These are phyloP conservation scores for Micractinium sp. DNA, from an alignment of 139 green algal genomes.

Conservation along the genomic window DNA sequence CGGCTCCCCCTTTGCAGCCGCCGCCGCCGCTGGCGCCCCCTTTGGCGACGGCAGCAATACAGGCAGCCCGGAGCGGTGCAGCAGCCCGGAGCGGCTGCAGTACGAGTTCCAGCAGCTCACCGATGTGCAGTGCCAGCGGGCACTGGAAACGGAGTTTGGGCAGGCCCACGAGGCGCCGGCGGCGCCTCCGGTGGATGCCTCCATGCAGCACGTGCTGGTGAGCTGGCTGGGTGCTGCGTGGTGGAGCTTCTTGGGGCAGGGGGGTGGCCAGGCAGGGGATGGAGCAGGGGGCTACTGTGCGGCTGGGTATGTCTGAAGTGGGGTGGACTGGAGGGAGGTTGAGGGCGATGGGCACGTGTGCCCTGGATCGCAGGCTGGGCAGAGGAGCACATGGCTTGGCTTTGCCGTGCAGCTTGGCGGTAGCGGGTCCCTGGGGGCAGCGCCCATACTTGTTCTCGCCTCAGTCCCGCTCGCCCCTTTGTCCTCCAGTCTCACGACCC, in stretches of 20 bases:
- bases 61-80: background rate
- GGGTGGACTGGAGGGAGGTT: too few relatives aligned
- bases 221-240: background rate
- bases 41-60: background rate
- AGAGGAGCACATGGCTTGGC: too few relatives aligned
- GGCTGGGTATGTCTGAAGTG: background rate
- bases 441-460: too few relatives aligned
- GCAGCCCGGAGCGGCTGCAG: background rate
- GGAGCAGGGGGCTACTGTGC: too few relatives aligned
- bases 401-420: background rate
- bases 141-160: constrained; percentile 3
- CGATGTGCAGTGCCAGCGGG: constrained; percentile 20
- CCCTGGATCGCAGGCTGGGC: too few relatives aligned
- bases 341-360: too few relatives aligned
- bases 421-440: too few relatives aligned
- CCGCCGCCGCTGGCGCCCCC: too few relatives aligned
- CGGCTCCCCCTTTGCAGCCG: background rate
- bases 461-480: too few relatives aligned
- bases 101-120: constrained; percentile 19
- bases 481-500: too few relatives aligned
- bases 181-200: background rate
- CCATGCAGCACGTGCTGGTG: constrained; percentile 20
- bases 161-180: background rate
- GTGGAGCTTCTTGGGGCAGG: background rate
- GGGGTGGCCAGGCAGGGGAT: background rate